phyloP scores from a whole-genome alignment of 2,329 filamentous ascomycete genomes.

The Botrytis aclada region DNA sequence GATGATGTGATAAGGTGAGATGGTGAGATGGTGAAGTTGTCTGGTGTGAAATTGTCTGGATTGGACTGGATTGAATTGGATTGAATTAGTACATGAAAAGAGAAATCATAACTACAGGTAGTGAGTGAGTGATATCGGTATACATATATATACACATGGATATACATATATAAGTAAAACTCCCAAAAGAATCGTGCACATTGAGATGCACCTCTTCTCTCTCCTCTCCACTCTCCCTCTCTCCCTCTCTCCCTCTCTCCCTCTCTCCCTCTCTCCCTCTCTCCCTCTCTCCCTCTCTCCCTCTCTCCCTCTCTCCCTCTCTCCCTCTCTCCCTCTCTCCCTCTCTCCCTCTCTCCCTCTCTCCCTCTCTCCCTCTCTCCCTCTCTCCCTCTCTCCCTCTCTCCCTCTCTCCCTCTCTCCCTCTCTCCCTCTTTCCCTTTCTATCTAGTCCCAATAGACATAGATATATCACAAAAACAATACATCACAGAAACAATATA shows the following conservation, averaged over 20 bases:
- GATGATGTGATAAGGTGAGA: too few relatives aligned
- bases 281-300: neutral
- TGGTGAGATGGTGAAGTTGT: too few relatives aligned
- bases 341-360: too few relatives aligned
- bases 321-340: neutral
- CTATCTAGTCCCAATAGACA: too few relatives aligned
- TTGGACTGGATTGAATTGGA: neutral
- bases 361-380: rapidly evolving
- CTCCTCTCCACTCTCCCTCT: too few relatives aligned
- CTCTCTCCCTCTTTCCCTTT: rapidly evolving
- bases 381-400: too few relatives aligned
- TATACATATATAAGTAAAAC: neutral
- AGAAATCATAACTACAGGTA: neutral
- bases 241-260: neutral
- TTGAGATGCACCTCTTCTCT: too few relatives aligned
- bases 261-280: neutral
- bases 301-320: neutral
- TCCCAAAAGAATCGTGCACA: too few relatives aligned
- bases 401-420: too few relatives aligned
- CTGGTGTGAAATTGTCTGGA: neutral
- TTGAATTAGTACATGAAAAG: neutral
- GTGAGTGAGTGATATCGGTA: neutral
- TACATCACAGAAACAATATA: too few relatives aligned
- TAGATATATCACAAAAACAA: too few relatives aligned
- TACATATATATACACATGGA: too few relatives aligned